Base-by-base conservation (phyloP, 2,329 filamentous ascomycete genomes). In the Cladosporium sp. region DNA sequence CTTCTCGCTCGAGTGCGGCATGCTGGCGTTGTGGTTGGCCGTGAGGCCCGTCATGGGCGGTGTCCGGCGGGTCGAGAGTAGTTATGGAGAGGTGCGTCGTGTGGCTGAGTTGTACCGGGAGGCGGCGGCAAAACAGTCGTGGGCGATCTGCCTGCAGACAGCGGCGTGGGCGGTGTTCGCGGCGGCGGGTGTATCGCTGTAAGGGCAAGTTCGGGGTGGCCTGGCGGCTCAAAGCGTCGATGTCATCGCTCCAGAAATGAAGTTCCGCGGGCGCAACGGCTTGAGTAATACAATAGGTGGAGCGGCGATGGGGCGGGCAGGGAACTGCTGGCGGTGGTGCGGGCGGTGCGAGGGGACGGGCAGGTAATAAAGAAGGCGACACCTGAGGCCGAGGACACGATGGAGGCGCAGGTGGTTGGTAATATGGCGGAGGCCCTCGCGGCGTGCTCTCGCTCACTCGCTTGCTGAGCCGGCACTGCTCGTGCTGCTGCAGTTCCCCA, bases 1-100 rank as follows among this genome's bases (percentile, higher is more conserved):
- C 73, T 80, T 80, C 68, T 78, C 75, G 49, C 59, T 61, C 20
- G 50, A 59, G 56, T 61, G 60, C 42, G 73, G 66, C 69, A 74
- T 70, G 61, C 67, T 68, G 63, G 73, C 34, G 54, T 56, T 30
- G 54, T 28, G 54, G 40, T 37, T 49, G 54, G 54, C 54, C 54
- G 54, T 56, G 34, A 56, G 54, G 54, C 54, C 54, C 20, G 54
- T 56, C 54, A 56, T 56, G 54, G 34, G 54, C 36, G 36, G 39
- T 37, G 52, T n/a, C 22, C 15, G 43, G 25, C 43, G 25, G 43
- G 22, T n/a, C 30, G 14, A 17, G 28, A 5, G 11, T 50, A 36
- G 47, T n/a, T 50, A 20, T 36, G 17, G 47, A 20, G 14, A 17
- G 45, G 30, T 28, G 17, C 19, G 40, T 38, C 17, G 15, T 34